Percentiles rank a stretch among this genome's conserved stretches.
Evolutionary conservation across 495 filamentous ascomycete genomes (phyloP).

Genomic region (Penicillium fimorum): DNA sequence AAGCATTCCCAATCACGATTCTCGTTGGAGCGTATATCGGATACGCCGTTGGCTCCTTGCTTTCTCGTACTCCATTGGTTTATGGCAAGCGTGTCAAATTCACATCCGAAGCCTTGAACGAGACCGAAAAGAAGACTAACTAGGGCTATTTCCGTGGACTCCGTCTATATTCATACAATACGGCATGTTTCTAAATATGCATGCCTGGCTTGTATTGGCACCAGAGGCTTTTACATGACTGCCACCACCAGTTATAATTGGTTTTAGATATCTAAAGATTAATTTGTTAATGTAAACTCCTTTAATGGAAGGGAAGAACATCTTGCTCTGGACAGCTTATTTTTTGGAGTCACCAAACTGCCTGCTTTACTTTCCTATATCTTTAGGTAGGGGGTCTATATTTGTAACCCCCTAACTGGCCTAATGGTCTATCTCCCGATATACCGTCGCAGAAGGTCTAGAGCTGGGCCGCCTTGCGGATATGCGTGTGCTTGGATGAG

Average conservation of each 20-base stretch:
- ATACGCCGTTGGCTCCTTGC: conserved; percentile 58
- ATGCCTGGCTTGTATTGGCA: conserved; percentile 1
- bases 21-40: conserved; percentile 69
- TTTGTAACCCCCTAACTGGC: too few relatives aligned
- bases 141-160: conserved; percentile 1
- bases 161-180: background rate
- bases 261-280: background rate
- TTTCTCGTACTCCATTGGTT: conserved; percentile 53
- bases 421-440: too few relatives aligned
- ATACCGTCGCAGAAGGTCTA: too few relatives aligned
- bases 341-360: too few relatives aligned
- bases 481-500: too few relatives aligned
- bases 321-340: conserved; percentile 7
- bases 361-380: too few relatives aligned
- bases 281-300: conserved; percentile 14
- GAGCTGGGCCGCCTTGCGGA: too few relatives aligned
- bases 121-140: conserved; percentile 32
- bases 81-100: conserved; percentile 66
- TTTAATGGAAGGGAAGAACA: too few relatives aligned
- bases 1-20: conserved; percentile 95
- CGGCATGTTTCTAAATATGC: background rate
- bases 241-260: background rate
- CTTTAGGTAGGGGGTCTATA: too few relatives aligned
- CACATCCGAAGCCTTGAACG: conserved; percentile 29
- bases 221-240: background rate